These are phyloP conservation scores for Quercus aquifolioides DNA, from an alignment of 306 rosid genomes.

Conservation along the genomic window DNA sequence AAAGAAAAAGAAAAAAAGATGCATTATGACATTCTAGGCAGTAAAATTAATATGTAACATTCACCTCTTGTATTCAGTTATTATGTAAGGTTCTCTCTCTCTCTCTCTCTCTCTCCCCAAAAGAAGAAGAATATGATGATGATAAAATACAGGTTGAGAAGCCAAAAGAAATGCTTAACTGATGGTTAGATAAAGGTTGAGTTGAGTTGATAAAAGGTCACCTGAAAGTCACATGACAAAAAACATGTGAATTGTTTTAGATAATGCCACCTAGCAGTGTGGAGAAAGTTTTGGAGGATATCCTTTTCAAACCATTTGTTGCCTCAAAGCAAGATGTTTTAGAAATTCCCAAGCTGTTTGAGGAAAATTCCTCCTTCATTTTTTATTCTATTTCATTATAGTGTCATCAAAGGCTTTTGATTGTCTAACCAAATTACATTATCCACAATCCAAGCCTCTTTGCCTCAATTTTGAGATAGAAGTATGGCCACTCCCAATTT, in stretches of 20 bases:
- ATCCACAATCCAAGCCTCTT: background rate
- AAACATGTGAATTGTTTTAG: background rate
- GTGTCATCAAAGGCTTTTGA: background rate
- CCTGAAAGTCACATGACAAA: background rate
- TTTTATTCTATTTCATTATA: background rate
- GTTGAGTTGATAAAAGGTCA: background rate
- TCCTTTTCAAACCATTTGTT: background rate
- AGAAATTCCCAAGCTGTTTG: background rate
- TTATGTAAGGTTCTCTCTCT: background rate
- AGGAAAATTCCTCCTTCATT: background rate
- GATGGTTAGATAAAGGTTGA: background rate
- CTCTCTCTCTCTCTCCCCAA: background rate
- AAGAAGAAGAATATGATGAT: too few relatives aligned
- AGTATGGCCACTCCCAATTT: background rate
- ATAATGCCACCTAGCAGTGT: background rate
- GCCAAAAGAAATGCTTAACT: too few relatives aligned
- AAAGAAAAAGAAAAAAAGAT: background rate
- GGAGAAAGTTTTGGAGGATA: background rate
- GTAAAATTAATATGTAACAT: background rate
- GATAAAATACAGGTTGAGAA: background rate
- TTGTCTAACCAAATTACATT: background rate
- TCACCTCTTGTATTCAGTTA: background rate
- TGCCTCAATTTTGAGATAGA: background rate
- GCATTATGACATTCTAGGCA: background rate
- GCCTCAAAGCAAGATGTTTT: background rate